Conservation (phyloP, 1,139 yeast species). For the Chernovozyma aurita region DNA sequence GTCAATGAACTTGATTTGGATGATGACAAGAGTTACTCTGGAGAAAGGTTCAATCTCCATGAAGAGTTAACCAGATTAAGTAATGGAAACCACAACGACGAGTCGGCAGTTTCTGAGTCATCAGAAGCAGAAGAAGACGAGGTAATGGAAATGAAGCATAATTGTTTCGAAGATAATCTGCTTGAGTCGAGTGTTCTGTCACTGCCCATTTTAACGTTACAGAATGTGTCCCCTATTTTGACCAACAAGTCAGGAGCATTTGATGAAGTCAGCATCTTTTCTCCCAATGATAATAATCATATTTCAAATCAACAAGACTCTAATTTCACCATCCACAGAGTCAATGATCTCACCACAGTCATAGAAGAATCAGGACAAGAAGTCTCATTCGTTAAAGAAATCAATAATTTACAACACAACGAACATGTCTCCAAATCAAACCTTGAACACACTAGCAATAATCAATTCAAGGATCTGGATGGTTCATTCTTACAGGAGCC, state of each 20-base stretch:
- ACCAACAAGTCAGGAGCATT: background rate
- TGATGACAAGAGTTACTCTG: slow-evolving; percentile 1
- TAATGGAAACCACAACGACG: background rate
- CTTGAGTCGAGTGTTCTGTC: background rate
- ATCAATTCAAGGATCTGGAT: background rate
- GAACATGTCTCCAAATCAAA: slow-evolving; percentile 11
- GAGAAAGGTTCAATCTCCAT: background rate
- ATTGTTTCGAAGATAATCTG: background rate
- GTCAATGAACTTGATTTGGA: slow-evolving; percentile 7
- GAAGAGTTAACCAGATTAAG: background rate
- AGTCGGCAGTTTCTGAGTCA: background rate
- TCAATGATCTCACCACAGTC: slow-evolving; percentile 1
- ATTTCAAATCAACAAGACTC: background rate
- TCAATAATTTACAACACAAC: slow-evolving; percentile 33
- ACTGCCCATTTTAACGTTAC: background rate
- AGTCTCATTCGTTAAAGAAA: slow-evolving; percentile 19
- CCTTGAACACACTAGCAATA: too few species aligned
- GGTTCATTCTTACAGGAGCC: background rate
- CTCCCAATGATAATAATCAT: background rate
- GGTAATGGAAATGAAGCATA: background rate
- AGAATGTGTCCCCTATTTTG: background rate
- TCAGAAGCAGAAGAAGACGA: background rate
- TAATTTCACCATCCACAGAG: background rate
- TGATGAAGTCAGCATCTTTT: background rate
- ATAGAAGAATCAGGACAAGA: slow-evolving; percentile 6